These are phyloP conservation scores for Mortierella claussenii DNA, from an alignment of 192 early-diverging fungal species.

Conservation along the genomic window DNA sequence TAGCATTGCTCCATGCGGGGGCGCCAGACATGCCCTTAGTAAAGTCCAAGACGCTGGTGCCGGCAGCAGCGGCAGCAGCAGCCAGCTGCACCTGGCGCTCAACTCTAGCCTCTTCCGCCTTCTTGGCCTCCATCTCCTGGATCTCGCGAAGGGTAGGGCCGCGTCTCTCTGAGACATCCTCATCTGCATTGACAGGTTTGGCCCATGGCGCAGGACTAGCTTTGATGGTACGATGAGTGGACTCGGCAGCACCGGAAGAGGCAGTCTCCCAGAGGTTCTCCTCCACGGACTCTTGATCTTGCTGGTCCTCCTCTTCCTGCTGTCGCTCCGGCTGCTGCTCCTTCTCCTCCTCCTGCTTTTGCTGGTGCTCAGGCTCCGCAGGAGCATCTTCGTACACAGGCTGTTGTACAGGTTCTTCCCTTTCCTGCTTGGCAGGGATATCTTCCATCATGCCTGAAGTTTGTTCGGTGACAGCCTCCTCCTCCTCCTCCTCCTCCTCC, in stretches of 20 bases:
- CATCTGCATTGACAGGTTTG: conserved; percentile 33
- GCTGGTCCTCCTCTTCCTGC: not conserved
- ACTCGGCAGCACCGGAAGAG: not conserved
- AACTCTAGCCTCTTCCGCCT: conserved; percentile 46
- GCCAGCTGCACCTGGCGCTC: conserved; percentile 49
- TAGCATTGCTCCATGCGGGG: conserved; percentile 36
- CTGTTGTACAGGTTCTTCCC: not conserved
- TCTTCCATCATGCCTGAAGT: not conserved
- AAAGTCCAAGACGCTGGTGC: conserved; percentile 9
- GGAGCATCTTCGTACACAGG: not conserved
- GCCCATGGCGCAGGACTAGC: conserved; percentile 51
- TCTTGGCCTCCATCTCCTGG: conserved; percentile 70
- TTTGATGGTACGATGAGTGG: conserved; percentile 21
- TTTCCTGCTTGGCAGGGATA: not conserved
- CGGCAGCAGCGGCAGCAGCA: conserved; percentile 22
- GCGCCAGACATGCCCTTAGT: conserved; percentile 24
- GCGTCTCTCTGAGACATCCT: conserved; percentile 38
- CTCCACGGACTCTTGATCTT: conserved; percentile 6
- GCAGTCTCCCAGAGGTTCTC: conserved; percentile 10
- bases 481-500: not conserved
- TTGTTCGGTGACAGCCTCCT: not conserved
- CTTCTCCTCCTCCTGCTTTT: not conserved
- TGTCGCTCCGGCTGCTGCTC: not conserved
- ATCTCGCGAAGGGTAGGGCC: conserved; percentile 69
- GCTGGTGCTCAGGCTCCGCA: not conserved